Conservation (phyloP, 306 rosid genomes). For the Cicer yamashitae region DNA sequence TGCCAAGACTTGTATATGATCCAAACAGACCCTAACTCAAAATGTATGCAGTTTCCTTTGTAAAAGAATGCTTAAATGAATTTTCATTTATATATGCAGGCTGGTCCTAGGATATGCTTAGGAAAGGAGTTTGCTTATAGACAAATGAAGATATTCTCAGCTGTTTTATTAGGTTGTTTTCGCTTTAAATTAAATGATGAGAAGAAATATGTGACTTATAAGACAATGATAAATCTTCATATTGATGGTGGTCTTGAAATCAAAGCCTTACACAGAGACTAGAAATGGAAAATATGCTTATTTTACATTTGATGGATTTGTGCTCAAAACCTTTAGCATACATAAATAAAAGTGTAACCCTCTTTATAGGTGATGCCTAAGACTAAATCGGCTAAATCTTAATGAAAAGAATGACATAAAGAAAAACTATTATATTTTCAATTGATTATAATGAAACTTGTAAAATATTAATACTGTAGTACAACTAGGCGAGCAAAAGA, state of each 20-base stretch:
- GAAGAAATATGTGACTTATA: slow-evolving; percentile 62
- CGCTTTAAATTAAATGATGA: slow-evolving; percentile 67
- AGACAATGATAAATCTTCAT: slow-evolving; percentile 82
- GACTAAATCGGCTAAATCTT: not conserved
- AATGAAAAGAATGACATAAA: slow-evolving; percentile 31
- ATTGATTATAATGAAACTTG: slow-evolving; percentile 29
- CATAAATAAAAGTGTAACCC: not conserved
- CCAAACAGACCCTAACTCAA: not conserved
- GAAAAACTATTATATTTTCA: slow-evolving; percentile 44
- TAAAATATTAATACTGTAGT: no score
- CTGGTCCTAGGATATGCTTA: slow-evolving; percentile 81
- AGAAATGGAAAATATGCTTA: slow-evolving; percentile 21
- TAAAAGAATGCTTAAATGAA: not conserved
- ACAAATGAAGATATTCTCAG: slow-evolving; percentile 82
- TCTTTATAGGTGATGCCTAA: not conserved
- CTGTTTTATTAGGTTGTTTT: slow-evolving; percentile 63
- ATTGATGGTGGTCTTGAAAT: slow-evolving; percentile 77
- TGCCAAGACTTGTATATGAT: not conserved
- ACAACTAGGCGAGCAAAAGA: no score
- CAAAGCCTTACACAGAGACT: slow-evolving; percentile 52
- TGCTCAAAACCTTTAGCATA: not conserved
- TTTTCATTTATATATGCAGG: slow-evolving; percentile 54
- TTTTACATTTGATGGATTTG: not conserved
- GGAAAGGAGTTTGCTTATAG: slow-evolving; percentile 92
- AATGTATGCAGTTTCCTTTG: not conserved